These are phyloP conservation scores for Colletotrichum sp. DNA, from an alignment of 2,329 filamentous ascomycete genomes.

Conservation along the genomic window DNA sequence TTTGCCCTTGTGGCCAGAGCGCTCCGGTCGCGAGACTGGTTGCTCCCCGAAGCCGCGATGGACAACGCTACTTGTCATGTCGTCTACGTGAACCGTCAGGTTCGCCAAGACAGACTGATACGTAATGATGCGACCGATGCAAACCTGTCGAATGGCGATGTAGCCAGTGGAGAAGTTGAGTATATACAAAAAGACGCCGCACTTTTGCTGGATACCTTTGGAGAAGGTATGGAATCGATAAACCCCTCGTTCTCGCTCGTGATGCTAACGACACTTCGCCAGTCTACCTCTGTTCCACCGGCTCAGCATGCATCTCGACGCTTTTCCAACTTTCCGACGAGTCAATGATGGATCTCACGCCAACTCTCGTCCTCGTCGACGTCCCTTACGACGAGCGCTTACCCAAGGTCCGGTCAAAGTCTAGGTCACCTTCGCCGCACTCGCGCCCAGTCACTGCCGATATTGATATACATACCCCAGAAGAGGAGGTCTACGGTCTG, in stretches of 20 bases:
- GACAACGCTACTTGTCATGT: conserved; percentile 63
- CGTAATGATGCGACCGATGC: conserved; percentile 27
- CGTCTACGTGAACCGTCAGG: conserved; percentile 64
- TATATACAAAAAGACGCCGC: conserved; percentile 51
- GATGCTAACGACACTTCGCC: background rate
- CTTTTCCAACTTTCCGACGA: conserved; percentile 59
- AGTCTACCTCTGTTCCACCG: conserved; percentile 63
- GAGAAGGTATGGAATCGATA: conserved; percentile 51
- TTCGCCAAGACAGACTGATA: conserved; percentile 52
- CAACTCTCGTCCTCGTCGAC: conserved; percentile 63
- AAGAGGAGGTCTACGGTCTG: conserved; percentile 61
- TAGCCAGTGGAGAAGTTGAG: conserved; percentile 39
- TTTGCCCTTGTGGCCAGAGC: conserved; percentile 52
- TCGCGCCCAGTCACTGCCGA: conserved; percentile 39
- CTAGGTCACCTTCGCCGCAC: conserved; percentile 51
- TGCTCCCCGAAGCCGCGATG: conserved; percentile 61
- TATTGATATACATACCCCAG: conserved; percentile 44
- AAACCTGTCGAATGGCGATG: conserved; percentile 25
- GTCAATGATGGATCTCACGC: conserved; percentile 56
- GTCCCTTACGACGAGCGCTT: conserved; percentile 56
- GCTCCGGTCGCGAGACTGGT: conserved; percentile 67
- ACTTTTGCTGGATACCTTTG: conserved; percentile 59
- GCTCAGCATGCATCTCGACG: conserved; percentile 57
- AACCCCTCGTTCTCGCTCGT: background rate
- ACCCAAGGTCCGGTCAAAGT: conserved; percentile 37